phyloP scores from a whole-genome alignment of 2,329 filamentous ascomycete species.

The Penicillium thymicola region DNA sequence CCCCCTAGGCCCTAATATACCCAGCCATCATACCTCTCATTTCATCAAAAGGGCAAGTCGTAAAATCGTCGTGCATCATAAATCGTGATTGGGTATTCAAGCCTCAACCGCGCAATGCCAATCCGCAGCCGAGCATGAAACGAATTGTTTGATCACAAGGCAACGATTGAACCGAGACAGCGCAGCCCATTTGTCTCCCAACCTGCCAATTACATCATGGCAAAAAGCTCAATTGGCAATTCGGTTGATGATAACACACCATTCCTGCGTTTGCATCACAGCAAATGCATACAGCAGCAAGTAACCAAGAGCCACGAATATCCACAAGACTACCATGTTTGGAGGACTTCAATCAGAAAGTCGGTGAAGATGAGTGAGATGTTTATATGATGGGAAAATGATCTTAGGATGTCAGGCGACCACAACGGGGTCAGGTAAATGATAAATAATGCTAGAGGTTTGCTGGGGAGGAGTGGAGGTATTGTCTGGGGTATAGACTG shows the following conservation, averaged over 20 bases:
- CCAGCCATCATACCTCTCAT: not conserved
- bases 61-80: conserved; percentile 1
- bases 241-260: conserved; percentile 7
- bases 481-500: not conserved
- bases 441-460: not conserved
- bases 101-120: not conserved
- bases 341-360: not conserved
- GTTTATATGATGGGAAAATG: not conserved
- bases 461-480: not conserved
- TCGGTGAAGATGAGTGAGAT: conserved; percentile 3
- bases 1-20: not conserved
- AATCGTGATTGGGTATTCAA: not conserved
- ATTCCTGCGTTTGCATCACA: conserved; percentile 19
- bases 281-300: conserved; percentile 37
- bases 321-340: conserved; percentile 31
- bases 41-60: not conserved
- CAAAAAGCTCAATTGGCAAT: conserved; percentile 20
- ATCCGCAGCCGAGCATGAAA: not conserved
- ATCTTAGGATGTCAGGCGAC: not conserved
- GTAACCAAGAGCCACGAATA: conserved; percentile 36
- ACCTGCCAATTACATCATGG: not conserved
- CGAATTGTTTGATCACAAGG: not conserved
- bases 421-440: not conserved
- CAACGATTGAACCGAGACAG: too few relatives aligned
- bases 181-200: not conserved